These are phyloP conservation scores for Pyrenophora teres DNA, from an alignment of 2,329 filamentous ascomycete species.

Conservation along the genomic window DNA sequence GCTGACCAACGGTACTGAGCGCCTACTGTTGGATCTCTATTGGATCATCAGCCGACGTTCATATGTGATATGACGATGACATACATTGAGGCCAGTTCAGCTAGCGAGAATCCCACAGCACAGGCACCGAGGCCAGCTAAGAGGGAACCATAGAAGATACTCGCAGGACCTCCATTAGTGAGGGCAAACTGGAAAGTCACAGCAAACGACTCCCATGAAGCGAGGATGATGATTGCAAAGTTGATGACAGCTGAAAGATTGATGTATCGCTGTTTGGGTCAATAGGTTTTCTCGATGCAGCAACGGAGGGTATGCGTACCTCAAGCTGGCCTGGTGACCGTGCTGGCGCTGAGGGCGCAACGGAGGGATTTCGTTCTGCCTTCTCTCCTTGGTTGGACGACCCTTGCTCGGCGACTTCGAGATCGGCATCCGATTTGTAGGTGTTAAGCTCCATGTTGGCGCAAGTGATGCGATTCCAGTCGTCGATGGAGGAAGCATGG, in stretches of 20 bases:
- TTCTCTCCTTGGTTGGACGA: conserved; percentile 15
- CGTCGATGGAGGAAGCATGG: neutral
- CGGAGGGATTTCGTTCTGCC: neutral
- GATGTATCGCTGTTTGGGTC: conserved; percentile 29
- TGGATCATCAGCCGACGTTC: neutral
- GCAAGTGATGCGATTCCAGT: neutral
- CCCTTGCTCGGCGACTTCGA: conserved; percentile 20
- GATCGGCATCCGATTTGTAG: conserved; percentile 16
- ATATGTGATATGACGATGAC: neutral
- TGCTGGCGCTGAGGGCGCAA: neutral
- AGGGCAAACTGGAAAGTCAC: conserved; percentile 36
- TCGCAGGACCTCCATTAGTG: conserved; percentile 36
- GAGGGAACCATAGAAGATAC: conserved; percentile 38
- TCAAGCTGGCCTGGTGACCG: conserved; percentile 14
- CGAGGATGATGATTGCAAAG: conserved; percentile 31
- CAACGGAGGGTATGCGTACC: conserved; percentile 4
- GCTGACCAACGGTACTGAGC: conserved; percentile 43
- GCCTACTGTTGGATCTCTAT: conserved; percentile 39
- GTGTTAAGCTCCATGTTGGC: conserved; percentile 19
- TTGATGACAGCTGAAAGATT: conserved; percentile 31
- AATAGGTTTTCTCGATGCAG: neutral
- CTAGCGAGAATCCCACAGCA: conserved; percentile 42
- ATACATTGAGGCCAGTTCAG: conserved; percentile 40
- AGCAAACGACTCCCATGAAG: conserved; percentile 34
- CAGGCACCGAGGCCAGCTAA: conserved; percentile 31